Percentiles rank a stretch among this genome's conserved stretches.
Evolutionary conservation across 2,329 filamentous ascomycete species (phyloP).

Genomic region (Beauveria medogensis): DNA sequence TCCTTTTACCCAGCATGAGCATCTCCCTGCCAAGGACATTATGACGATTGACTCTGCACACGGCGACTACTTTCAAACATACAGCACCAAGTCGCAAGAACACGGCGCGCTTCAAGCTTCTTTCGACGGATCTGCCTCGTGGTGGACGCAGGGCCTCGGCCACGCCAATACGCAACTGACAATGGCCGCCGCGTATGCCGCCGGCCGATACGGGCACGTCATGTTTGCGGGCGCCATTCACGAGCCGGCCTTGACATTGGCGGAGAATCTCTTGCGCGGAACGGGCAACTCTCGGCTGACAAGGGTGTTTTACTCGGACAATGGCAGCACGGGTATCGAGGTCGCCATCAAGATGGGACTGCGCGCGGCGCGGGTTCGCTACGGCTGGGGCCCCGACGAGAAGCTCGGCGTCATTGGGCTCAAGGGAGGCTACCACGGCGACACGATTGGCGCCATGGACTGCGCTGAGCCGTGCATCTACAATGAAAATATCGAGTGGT

Average conservation of each 20-base stretch:
- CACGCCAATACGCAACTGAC: conserved; percentile 67
- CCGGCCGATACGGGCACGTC: conserved; percentile 77
- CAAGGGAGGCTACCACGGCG: conserved; percentile 77
- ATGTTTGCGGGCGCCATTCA: conserved; percentile 82
- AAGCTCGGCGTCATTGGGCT: conserved; percentile 64
- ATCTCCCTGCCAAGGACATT: conserved; percentile 53
- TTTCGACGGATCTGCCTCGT: conserved; percentile 79
- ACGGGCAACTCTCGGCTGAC: conserved; percentile 56
- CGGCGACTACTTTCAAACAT: conserved; percentile 68
- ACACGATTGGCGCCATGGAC: conserved; percentile 86
- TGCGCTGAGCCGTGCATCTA: conserved; percentile 68
- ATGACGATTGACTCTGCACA: conserved; percentile 72
- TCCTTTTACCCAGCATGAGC: conserved; percentile 74
- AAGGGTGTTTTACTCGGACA: conserved; percentile 76
- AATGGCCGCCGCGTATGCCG: conserved; percentile 70
- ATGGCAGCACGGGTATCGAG: conserved; percentile 75
- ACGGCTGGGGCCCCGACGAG: conserved; percentile 52
- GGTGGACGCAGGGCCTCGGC: conserved; percentile 86
- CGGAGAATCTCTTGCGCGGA: conserved; percentile 52
- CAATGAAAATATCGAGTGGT: conserved; percentile 84
- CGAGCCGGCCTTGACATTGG: conserved; percentile 63
- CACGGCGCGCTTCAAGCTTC: conserved; percentile 49
- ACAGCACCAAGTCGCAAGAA: conserved; percentile 9
- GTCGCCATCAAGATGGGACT: conserved; percentile 82
- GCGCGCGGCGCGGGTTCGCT: conserved; percentile 57